A percentile compares a stretch with the other conserved stretches of the same genome.
These are phyloP conservation scores for Rauvolfia tetraphylla DNA, from an alignment of 257 asterid species.

Conservation along the genomic window DNA sequence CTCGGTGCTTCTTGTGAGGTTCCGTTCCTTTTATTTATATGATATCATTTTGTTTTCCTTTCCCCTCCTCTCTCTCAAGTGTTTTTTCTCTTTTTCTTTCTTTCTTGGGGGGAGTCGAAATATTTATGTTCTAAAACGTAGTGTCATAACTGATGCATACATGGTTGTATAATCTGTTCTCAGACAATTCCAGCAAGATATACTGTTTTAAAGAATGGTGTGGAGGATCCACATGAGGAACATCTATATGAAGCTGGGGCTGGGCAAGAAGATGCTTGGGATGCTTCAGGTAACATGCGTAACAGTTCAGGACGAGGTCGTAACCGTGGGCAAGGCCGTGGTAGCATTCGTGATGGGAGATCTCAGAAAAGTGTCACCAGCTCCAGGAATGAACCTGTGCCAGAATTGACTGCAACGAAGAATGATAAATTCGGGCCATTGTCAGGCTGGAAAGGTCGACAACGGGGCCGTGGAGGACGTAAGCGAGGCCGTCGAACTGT, in stretches of 20 bases:
- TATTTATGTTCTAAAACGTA: not conserved
- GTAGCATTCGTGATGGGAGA: constrained; percentile 43
- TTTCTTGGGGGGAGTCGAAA: not conserved
- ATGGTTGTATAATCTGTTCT: constrained; percentile 4
- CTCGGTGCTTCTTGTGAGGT: not conserved
- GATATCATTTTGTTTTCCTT: not conserved
- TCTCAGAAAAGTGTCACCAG: constrained; percentile 28
- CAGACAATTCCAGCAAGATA: constrained; percentile 46
- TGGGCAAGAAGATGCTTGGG: constrained; percentile 32
- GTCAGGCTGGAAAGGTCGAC: constrained; percentile 46
- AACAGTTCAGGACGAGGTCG: constrained; percentile 41
- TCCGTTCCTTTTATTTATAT: no score
- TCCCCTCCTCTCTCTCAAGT: not conserved
- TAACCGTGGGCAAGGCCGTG: constrained; percentile 55
- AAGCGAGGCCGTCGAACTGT: constrained; percentile 48
- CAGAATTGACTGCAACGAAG: constrained; percentile 17
- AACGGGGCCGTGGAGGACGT: constrained; percentile 41
- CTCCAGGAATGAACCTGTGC: constrained; percentile 31
- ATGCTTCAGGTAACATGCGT: constrained; percentile 28
- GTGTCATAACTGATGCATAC: not conserved
- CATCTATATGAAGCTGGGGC: constrained; percentile 23
- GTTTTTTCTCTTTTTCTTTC: not conserved
- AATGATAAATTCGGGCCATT: constrained; percentile 27
- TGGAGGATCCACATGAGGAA: constrained; percentile 24
- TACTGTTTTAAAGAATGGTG: constrained; percentile 23